Percentiles rank a stretch among this genome's conserved stretches.
Conservation (phyloP, 441 rosid genomes). For the Jatropha podagrica region DNA sequence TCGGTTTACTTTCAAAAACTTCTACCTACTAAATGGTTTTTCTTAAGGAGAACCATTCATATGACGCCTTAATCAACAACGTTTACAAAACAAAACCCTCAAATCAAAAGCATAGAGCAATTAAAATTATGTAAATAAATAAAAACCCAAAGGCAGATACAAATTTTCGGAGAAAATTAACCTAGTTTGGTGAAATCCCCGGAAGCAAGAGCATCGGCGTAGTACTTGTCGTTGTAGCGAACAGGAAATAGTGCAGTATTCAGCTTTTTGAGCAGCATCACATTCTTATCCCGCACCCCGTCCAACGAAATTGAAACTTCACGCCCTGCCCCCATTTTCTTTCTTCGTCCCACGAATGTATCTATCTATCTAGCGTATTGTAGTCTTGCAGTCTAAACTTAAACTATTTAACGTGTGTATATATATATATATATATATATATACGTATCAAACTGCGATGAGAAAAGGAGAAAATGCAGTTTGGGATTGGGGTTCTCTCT, state of each 20-base stretch:
- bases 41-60: no score
- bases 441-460: not conserved
- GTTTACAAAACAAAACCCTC: not conserved
- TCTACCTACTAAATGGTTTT: no score
- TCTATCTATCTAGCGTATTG: not conserved
- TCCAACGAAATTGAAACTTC: constrained; percentile 74
- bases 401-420: not conserved
- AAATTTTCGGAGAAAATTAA: constrained; percentile 6
- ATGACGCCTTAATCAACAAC: not conserved
- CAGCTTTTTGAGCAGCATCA: constrained; percentile 96
- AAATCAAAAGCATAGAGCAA: not conserved
- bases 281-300: constrained; percentile 88
- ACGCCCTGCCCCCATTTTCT: constrained; percentile 73
- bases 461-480: not conserved
- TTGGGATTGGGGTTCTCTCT: not conserved
- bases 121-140: not conserved
- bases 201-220: constrained; percentile 81
- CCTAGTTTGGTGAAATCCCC: constrained; percentile 92
- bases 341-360: not conserved
- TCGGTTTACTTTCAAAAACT: no score
- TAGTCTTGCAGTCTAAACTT: not conserved
- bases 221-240: constrained; percentile 90
- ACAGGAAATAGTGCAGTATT: constrained; percentile 88
- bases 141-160: not conserved
- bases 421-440: not conserved